A percentile compares a stretch with the other conserved stretches of the same genome.
Conservation (phyloP, 257 asterid genomes). For the Solanum pinnatisectum region DNA sequence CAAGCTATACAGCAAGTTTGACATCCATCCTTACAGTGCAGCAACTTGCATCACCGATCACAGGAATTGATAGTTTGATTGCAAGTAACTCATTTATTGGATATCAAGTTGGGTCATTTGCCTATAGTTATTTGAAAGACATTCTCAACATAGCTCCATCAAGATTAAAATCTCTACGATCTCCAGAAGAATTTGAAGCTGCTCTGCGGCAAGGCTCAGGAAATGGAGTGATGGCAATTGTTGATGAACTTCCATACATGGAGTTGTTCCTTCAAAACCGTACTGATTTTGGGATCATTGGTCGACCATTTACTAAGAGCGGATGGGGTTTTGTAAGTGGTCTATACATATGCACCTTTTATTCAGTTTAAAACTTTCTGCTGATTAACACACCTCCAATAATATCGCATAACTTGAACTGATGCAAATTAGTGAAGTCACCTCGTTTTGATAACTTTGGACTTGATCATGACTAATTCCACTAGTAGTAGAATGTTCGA, state of each 20-base stretch:
- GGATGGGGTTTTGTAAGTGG: constrained; percentile 56
- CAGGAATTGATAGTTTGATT: constrained; percentile 41
- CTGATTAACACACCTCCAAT: not conserved
- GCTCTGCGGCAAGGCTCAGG: constrained; percentile 20
- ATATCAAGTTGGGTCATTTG: constrained; percentile 45
- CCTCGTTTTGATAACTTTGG: not conserved
- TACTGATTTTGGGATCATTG: constrained; percentile 29
- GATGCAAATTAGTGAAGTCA: not conserved
- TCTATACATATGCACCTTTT: not conserved
- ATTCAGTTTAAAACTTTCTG: not conserved
- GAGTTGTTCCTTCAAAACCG: constrained; percentile 25
- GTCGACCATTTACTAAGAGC: constrained; percentile 29
- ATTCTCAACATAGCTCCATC: constrained; percentile 24
- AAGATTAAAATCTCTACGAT: constrained; percentile 30
- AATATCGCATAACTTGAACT: not conserved
- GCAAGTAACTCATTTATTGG: constrained; percentile 24
- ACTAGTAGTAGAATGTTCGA: not conserved
- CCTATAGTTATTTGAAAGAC: constrained; percentile 23
- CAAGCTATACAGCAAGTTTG: constrained; percentile 60
- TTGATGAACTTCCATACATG: constrained; percentile 44
- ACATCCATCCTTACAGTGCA: constrained; percentile 56
- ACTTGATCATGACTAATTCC: not conserved
- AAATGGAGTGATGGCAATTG: constrained; percentile 34
- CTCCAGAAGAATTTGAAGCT: constrained; percentile 37
- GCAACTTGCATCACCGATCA: constrained; percentile 39